Conservation (phyloP, 139 green algal genomes). For the Chlorella sp. region DNA sequence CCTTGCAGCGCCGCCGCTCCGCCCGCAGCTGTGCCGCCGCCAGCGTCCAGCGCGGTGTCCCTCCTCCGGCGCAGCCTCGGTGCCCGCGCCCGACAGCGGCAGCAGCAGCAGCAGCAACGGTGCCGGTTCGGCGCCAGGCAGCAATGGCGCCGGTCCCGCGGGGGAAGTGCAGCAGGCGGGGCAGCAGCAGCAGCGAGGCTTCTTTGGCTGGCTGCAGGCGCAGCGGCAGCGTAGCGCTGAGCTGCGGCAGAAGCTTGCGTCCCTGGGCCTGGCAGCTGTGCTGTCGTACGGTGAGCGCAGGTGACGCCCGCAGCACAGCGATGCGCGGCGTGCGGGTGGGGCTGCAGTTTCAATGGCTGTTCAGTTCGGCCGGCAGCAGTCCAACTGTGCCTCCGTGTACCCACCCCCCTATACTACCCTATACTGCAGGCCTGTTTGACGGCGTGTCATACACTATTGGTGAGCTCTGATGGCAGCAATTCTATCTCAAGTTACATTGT, state of each 20-base stretch:
- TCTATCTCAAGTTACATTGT: too few relatives aligned
- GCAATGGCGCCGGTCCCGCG: not conserved
- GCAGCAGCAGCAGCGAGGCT: conserved; percentile 2
- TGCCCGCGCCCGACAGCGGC: conserved; percentile 16
- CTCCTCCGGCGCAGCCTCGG: not conserved
- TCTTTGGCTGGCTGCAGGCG: conserved; percentile 29
- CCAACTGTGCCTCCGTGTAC: too few relatives aligned
- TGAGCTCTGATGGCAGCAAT: too few relatives aligned
- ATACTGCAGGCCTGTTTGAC: conserved; percentile 41
- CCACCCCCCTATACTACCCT: too few relatives aligned
- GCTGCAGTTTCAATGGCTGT: too few relatives aligned
- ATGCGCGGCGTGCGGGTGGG: too few relatives aligned
- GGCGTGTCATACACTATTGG: conserved; percentile 41
- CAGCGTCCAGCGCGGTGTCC: not conserved
- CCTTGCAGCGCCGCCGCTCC: not conserved
- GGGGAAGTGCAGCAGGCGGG: not conserved
- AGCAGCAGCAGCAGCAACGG: conserved; percentile 5
- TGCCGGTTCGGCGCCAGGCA: not conserved
- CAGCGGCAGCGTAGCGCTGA: conserved; percentile 20
- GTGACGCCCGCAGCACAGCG: too few relatives aligned
- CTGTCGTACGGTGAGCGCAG: conserved; percentile 34
- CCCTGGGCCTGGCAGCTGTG: conserved; percentile 43
- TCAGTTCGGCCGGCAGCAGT: too few relatives aligned
- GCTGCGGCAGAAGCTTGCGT: conserved; percentile 15
- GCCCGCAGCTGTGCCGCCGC: not conserved